Evolutionary conservation across 768 basidiomycete species (phyloP), one percentile per base, ranked within the genome.

Genomic region (Amanita fuliginea): DNA sequence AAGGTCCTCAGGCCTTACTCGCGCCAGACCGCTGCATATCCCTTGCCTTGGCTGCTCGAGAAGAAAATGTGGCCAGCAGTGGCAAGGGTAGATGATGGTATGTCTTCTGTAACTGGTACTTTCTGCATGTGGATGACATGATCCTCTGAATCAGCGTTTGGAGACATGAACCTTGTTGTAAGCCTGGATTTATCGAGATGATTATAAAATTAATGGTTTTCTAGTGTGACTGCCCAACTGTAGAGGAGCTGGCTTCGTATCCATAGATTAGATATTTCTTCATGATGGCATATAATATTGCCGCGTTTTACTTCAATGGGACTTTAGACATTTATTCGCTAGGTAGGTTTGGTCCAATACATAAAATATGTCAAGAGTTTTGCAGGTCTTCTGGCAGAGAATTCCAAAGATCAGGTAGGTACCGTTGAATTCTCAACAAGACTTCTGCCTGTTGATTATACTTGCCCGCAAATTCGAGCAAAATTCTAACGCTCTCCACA

Each of bases 61-160:
- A 86, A 78, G 71, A 99, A 99, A 67, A 95, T 97, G 70, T 99
- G 96, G 96, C 95, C 96, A 0, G 76, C 87, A 4, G 86, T 94
- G 37, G 84, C 88, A 4, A 76, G 95, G 42, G 78, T 99, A 46
- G 94, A 97, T 60, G 95, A 97, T 70, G 86, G 91, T 93, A 62
- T 60, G 83, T 66, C 2, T 28, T 28, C 19, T 7, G 9, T 41
- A 54, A 16, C 11, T 32, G 4, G 7, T 32, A 48, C 13, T 0
- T 10, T 33, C 19, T 10, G 28, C 8, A 7, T 19, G 36, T 10
- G 50, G 53, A 55, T 50, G 13, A 54, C 33, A 16, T 11, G 24
- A 32, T 11, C 10, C 24, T 43, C 53, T 39, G 37, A 48, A 39
- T 19, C 52, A 94, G 91, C 91, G 8, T 94, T 87, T 60, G 95